Base-by-base conservation (phyloP, 768 basidiomycete species). In the Kockovaella imperatae region DNA sequence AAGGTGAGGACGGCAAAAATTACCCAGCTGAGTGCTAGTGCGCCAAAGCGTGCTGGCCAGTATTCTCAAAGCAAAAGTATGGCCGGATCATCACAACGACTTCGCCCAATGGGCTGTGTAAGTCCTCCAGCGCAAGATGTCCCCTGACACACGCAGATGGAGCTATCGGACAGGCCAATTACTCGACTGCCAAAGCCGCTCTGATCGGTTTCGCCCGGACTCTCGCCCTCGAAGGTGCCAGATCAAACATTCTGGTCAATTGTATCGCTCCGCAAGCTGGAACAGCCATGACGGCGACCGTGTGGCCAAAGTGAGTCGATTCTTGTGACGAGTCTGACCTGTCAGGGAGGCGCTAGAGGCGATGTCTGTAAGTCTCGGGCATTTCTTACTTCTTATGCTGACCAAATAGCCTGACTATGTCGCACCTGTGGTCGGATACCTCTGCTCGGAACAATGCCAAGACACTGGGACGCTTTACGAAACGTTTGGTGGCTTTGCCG, bases 21-120 rank as follows among this genome's bases (percentile, higher is more conserved):
- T 18, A 49, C 30, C 20, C 2, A 42, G 35, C 50, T 39, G 44
- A 35, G 40, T 32, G 7, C 5, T 51, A 89, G 85, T 90, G 88
- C 55, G 83, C 81, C 24, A 86, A 93, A 65, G 95, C 93, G 4
- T 84, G 87, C 21, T 99, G 95, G 95, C 89, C 91, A 0, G 75
- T 87, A 59, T 96, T 99, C 80, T 84, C 86, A 72, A 84, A 89
- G 74, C 93, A 97, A 69, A 89, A 88, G 72, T 95, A 83, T 66
- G 95, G 95, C 24, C 82, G 95, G 35, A 90, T 99, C 62, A 79
- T 97, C 44, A 93, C 86, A 25, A 96, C 90, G n/a, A 79, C 81
- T 51, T 96, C 90, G 2, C 83, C 83, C 66, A 88, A 88, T 42
- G 93, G 91, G 50, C 82, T 97, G 45, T 89, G 88, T 90, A 62